Conservation (phyloP, 2,329 filamentous ascomycete species). For the Xylariaceae sp. region DNA sequence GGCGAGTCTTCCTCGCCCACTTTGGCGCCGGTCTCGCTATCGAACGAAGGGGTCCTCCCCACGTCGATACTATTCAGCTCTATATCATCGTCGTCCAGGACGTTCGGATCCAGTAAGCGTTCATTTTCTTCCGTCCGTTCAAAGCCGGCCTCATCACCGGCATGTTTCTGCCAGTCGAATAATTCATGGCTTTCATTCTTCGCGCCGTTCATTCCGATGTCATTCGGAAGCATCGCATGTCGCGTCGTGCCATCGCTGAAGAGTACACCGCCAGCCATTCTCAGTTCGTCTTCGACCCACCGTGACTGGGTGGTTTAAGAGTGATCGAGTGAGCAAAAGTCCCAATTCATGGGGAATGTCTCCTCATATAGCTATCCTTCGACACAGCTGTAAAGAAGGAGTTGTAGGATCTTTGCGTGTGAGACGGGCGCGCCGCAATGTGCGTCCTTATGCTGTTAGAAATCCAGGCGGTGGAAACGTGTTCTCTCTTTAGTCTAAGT, state of each 20-base stretch:
- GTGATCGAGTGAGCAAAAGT: neutral
- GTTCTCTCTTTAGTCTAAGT: neutral
- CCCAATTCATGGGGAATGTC: neutral
- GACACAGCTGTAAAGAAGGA: no score
- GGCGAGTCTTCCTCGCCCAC: slow-evolving; percentile 52
- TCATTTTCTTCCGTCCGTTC: slow-evolving; percentile 49
- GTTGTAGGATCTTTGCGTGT: no score
- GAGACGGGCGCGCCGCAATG: neutral
- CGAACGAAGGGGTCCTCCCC: slow-evolving; percentile 22
- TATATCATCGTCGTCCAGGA: slow-evolving; percentile 41
- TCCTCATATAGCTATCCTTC: no score
- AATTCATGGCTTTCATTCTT: slow-evolving; percentile 10
- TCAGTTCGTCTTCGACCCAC: neutral
- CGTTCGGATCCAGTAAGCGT: slow-evolving; percentile 51
- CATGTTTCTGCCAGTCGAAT: slow-evolving; percentile 32
- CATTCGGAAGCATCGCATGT: neutral
- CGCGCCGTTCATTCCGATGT: neutral
- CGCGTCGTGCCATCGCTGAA: neutral
- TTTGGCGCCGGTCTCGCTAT: slow-evolving; percentile 31
- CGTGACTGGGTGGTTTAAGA: neutral
- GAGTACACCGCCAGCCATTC: slow-evolving; percentile 4
- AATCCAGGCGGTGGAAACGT: slow-evolving; percentile 3
- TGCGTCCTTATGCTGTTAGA: no score
- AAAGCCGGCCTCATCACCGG: slow-evolving; percentile 32
- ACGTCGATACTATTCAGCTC: slow-evolving; percentile 26